Evolutionary conservation across 805 yeast species (phyloP), one percentile per base, ranked within the genome.

Genomic region (Barnettozyma wickerhamii): DNA sequence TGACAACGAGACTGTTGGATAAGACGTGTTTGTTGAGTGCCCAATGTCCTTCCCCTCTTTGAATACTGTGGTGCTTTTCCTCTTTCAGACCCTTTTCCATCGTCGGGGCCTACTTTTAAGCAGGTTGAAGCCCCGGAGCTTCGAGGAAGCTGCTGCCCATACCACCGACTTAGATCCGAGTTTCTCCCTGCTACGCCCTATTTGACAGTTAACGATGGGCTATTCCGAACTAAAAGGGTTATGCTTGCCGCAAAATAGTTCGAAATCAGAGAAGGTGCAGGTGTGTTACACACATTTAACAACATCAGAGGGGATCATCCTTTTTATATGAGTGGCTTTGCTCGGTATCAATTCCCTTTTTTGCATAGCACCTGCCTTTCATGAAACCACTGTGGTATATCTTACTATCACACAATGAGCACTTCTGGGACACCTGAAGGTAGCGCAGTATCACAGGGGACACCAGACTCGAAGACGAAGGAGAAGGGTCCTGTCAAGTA

Each of bases 91-190:
- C n/a, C n/a, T n/a, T n/a, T n/a, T n/a, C n/a, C n/a, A n/a, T n/a
- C n/a, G n/a, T n/a, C n/a, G n/a, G n/a, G n/a, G n/a, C n/a, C n/a
- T n/a, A n/a, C n/a, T n/a, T n/a, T n/a, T n/a, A n/a, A n/a, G n/a
- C n/a, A n/a, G n/a, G n/a, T n/a, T n/a, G n/a, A n/a, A n/a, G 10
- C 19, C 23, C 26, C 37, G 37, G 37, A 35, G 23, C 31, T 19
- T 26, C 23, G 19, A 30, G 26, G 26, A 12, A 9, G 3, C 12
- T 23, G 37, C 31, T 23, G 17, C 13, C 18, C 10, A 10, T n/a
- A 5, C 13, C 10, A 19, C 19, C 18, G 21, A 21, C 10, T 19
- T 7, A 6, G 9, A 12, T 19, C 42, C 38, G 42, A 18, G 19
- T 39, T 39, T 30, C 19, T 23, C 42, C 38, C 28, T 7, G 24